Evolutionary conservation across 495 filamentous ascomycete species (phyloP), one percentile per base, ranked within the genome.

Genomic region (Aspergillus carlsbadensis): DNA sequence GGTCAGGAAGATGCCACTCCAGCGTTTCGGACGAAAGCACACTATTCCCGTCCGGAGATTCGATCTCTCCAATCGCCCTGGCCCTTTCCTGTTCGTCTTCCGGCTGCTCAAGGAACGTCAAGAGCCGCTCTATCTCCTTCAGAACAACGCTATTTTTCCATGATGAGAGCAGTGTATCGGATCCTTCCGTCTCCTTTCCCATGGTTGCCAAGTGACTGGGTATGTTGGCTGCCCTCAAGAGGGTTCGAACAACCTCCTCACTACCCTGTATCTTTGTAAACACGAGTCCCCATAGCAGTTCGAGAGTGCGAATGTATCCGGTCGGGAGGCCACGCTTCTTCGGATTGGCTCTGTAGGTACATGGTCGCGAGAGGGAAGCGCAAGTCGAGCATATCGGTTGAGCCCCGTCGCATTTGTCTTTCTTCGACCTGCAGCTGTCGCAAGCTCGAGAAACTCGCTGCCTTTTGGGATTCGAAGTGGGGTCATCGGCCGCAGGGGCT

Each of bases 331-430:
- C 87, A 56, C 87, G 76, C 64, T 90, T 91, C 71, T 87, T 89
- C 3, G 86, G 82, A 48, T 80, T 84, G 43, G 81, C 75, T 37
- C 84, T 79, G 69, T 89, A 91, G 17, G 86, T 82, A 63, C 87
- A 91, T 4, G 75, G 67, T 11, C 85, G 73, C 14, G 73, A 78
- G 43, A 85, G 78, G 6, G 81, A 77, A 18, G 76, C 73, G 69
- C 87, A 91, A 3, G 84, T 86, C 22, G 77, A 81, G 60, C 86
- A 89, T 7, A 76, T 64, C 8, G 86, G 85, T 49, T 83, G 83
- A 11, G 70, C 69, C 0, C 86, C 86, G 56, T 89, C 86, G 60
- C 86, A 89, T 59, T 84, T 87, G 66, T 87, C 84, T 41, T 86
- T 81, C 43, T 80, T 81, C 8, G 79, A 78, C 22, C 85, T 80